Conservation (phyloP, 2,329 filamentous ascomycete genomes). For the Pyrenophora teres region DNA sequence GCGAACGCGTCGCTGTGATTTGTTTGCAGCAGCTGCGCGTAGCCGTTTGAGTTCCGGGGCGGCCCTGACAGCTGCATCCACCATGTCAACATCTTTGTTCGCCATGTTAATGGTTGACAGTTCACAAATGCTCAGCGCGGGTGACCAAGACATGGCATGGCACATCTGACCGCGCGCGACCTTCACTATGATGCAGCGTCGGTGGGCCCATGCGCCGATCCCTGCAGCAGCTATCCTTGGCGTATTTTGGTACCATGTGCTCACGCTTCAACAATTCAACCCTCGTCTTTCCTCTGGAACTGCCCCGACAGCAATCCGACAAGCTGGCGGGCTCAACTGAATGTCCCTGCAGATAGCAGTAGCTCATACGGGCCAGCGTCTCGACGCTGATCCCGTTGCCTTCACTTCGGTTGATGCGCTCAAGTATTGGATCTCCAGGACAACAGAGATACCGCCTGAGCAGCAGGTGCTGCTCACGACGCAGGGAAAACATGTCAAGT, state of each 20-base stretch:
- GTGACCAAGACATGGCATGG: conserved; percentile 18
- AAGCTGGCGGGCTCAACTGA: conserved; percentile 43
- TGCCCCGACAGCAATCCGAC: conserved; percentile 23
- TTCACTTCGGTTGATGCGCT: conserved; percentile 83
- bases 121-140: conserved; percentile 1
- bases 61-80: conserved; percentile 18
- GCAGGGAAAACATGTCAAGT: conserved; percentile 81
- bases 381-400: conserved; percentile 75
- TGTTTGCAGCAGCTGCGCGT: conserved; percentile 50
- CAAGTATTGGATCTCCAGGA: conserved; percentile 76
- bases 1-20: conserved; percentile 55
- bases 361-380: conserved; percentile 87
- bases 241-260: conserved; percentile 28
- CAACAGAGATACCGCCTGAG: conserved; percentile 73
- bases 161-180: conserved; percentile 24
- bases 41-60: conserved; percentile 21
- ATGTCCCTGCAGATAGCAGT: conserved; percentile 92
- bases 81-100: conserved; percentile 28
- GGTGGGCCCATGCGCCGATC: conserved; percentile 34
- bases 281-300: conserved; percentile 16
- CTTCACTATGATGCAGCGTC: conserved; percentile 24
- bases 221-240: conserved; percentile 35
- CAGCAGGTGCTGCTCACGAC: conserved; percentile 87
- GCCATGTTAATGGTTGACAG: conserved; percentile 26
- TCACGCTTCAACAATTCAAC: conserved; percentile 21